A percentile compares a stretch with the other conserved stretches of the same genome.
phyloP scores from a whole-genome alignment of 306 rosid genomes.

The Lathyrus sativus region DNA sequence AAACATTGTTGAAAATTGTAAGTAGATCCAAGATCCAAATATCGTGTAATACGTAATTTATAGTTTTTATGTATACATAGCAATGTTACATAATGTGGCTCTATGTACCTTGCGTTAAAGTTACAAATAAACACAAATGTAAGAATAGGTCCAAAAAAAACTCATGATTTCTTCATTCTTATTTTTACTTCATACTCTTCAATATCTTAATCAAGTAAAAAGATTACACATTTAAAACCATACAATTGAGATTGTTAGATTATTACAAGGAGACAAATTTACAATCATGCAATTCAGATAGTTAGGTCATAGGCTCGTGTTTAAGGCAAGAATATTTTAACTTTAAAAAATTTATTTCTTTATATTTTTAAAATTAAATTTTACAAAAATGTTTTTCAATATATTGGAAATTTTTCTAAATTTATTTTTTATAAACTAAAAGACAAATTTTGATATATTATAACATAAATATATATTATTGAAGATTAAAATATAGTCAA shows the following conservation, averaged over 20 bases:
- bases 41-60: background rate
- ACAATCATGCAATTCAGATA: background rate
- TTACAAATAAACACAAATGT: background rate
- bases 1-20: background rate
- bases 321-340: no score
- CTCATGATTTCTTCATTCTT: background rate
- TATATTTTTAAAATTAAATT: no score
- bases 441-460: no score
- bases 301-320: background rate
- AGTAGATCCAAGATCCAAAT: constrained; percentile 2
- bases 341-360: no score
- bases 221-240: no score
- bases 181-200: background rate
- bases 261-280: no score
- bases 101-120: constrained; percentile 3
- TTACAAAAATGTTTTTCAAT: no score
- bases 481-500: no score
- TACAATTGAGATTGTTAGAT: no score
- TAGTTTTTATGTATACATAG: background rate
- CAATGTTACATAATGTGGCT: constrained; percentile 11
- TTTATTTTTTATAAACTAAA: no score
- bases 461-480: no score
- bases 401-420: no score
- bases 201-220: background rate
- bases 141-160: background rate